Evolutionary conservation across 257 asterid species (phyloP), one percentile per base, ranked within the genome.

Genomic region (Nicotiana paniculata): DNA sequence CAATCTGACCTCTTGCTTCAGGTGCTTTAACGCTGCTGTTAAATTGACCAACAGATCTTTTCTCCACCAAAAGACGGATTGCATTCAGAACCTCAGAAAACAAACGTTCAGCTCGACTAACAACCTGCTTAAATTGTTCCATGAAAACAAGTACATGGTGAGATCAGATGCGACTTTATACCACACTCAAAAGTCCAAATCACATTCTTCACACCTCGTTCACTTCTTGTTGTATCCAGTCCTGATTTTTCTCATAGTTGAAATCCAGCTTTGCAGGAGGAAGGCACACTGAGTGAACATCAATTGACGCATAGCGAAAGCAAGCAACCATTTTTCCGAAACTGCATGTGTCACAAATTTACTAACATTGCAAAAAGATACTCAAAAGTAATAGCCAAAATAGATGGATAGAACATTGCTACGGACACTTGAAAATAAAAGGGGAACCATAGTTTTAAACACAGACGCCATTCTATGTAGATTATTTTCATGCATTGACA

Each of bases 261-360:
- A 94, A 94, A 84, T 88, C 97, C 87, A 96, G 97, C 85, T 91
- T 91, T 69, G 93, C 32, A 28, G 97, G 99, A 86, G 99, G 99
- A 82, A 96, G 94, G 82, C 83, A 92, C 82, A 96, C 99, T 9
- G 98, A 94, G 83, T 91, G 93, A 86, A 96, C 99, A 87, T 96
- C 95, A 82, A 96, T 96, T 28, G 99, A 93, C n/a, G 98, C 98
- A 87, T 96, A 96, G 81, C 97, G 95, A 86, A 96, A 96, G 93
- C 99, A 96, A 84, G 99, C 99, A 87, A 96, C 98, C 98, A 93
- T 94, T 81, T 93, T 90, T 32, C 98, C 99, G 48, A 92, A 94
- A 83, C 99, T 96, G 95, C 88, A 85, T 12, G 57, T 32, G 37
- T 74, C 79, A 74, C 79, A 74, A 48, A 74, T 46, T 24, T 46